Conservation (phyloP, 1,284 basidiomycete species). For the Cutaneotrichosporon mucoides region DNA sequence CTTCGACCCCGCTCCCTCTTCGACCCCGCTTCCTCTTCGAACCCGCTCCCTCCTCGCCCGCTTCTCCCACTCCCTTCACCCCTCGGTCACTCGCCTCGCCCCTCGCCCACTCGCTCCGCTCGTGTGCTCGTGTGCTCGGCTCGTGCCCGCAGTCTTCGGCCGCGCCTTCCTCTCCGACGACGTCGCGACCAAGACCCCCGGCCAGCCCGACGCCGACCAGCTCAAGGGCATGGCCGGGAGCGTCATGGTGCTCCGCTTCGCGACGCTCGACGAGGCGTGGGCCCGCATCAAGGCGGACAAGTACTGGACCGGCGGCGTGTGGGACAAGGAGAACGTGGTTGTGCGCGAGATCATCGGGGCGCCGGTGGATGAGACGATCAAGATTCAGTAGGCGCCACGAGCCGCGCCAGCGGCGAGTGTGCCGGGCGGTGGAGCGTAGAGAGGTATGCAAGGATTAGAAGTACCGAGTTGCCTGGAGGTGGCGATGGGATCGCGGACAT, state of each 20-base stretch:
- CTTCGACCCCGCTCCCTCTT: too few species aligned
- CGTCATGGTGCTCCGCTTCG: constrained; percentile 40
- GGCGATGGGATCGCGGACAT: too few species aligned
- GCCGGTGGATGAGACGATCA: constrained; percentile 20
- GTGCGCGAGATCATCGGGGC: constrained; percentile 36
- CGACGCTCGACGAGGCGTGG: constrained; percentile 36
- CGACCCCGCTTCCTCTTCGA: too few species aligned
- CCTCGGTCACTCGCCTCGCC: background rate
- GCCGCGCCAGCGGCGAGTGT: background rate
- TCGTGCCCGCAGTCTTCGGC: constrained; percentile 23
- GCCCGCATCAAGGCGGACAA: constrained; percentile 40
- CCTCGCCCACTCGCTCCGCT: background rate
- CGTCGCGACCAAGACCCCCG: constrained; percentile 9
- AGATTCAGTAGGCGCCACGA: constrained; percentile 15
- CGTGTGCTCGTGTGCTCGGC: background rate
- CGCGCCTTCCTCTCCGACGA: constrained; percentile 22
- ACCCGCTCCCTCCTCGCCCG: too few species aligned
- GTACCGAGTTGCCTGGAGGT: too few species aligned
- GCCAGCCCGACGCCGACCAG: constrained; percentile 15
- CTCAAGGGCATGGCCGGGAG: constrained; percentile 36
- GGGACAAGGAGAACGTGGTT: constrained; percentile 39
- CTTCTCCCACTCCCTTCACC: too few species aligned
- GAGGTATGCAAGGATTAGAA: background rate
- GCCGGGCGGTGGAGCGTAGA: background rate
- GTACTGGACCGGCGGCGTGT: constrained; percentile 46